A percentile compares a stretch with the other conserved stretches of the same genome.
Conservation (phyloP, 2,329 filamentous ascomycete genomes). For the Berkeleyomyces rouxiae region DNA sequence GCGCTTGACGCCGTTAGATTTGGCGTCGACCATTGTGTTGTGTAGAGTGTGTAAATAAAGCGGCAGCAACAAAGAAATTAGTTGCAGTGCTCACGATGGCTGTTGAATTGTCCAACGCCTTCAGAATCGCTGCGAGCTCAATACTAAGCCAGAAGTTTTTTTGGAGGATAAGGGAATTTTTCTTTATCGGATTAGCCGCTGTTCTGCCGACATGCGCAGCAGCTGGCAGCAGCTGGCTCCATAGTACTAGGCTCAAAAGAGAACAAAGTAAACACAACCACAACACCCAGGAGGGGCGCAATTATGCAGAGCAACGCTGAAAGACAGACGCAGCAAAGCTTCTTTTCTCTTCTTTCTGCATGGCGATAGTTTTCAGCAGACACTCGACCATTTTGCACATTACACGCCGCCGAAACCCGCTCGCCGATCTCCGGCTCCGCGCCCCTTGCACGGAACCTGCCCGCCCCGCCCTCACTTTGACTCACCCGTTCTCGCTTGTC, state of each 20-base stretch:
- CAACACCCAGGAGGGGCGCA: constrained; percentile 2
- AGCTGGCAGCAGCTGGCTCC: neutral
- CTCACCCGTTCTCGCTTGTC: neutral
- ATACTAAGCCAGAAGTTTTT: constrained; percentile 6
- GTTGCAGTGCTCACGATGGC: neutral
- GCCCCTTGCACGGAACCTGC: neutral
- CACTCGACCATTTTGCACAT: neutral
- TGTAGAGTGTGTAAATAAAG: neutral
- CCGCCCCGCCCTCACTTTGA: neutral
- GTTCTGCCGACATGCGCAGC: neutral
- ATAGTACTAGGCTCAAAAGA: constrained; percentile 5
- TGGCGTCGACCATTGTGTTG: constrained; percentile 18
- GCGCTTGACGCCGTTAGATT: constrained; percentile 23
- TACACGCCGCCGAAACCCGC: neutral
- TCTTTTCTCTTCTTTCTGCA: neutral
- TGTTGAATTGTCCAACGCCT: neutral
- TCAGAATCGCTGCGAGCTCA: neutral
- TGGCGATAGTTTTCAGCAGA: neutral
- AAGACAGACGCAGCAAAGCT: neutral
- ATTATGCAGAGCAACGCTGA: constrained; percentile 4
- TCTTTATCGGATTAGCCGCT: constrained; percentile 12
- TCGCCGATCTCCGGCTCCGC: neutral
- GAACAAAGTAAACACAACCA: constrained; percentile 13
- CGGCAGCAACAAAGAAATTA: constrained; percentile 6
- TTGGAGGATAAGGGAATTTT: constrained; percentile 8